Base-by-base conservation (phyloP, 2,329 filamentous ascomycete genomes). In the Alternaria metachromatica region DNA sequence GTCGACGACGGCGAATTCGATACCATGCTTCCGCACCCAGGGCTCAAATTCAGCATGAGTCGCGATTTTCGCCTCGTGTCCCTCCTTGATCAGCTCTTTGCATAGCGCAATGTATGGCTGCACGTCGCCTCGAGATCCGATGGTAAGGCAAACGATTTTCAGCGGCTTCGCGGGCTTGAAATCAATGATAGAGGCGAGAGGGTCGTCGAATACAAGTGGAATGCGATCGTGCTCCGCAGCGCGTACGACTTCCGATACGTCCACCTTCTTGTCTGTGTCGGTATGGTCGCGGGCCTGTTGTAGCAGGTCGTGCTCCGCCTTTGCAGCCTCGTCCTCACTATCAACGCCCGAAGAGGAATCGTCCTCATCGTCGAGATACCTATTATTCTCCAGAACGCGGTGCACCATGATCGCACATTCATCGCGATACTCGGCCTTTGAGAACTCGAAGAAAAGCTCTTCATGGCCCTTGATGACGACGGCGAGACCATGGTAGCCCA, bases 91-190 rank as follows among this genome's bases (percentile, higher is more conserved):
- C 2, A 99, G 83, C 0, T 92, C 93, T 76, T 97, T 97, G 82
- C 96, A 97, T 1, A 99, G 84, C 0, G 96, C 94, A 77, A 99
- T 98, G 78, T 98, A 99, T 1, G 96, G 96, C 78, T 99, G 96
- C 5, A 99, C 95, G 77, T 99, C 96, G 23, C 96, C 96, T 63
- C 96, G 88, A 12, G 95, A 97, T 15, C 96, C 96, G 66, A 99
- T 99, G 0, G 96, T 99, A 41, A 99, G 84, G 77, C 96, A 99
- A 2, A 95, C 97, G 63, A 99, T 92, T 20, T 86, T 90, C 77
- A 99, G 83, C 3, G 94, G 85, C 70, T 92, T 86, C 2, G 88
- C 82, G 0, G 96, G 95, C 80, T 97, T 97, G 82, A 97, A 97
- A 70, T 96, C 93, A 66, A 97, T 86, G 62, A 97, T 91, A 0